Base-by-base conservation (phyloP, 2,329 filamentous ascomycete species). In the Cadophora gregata region DNA sequence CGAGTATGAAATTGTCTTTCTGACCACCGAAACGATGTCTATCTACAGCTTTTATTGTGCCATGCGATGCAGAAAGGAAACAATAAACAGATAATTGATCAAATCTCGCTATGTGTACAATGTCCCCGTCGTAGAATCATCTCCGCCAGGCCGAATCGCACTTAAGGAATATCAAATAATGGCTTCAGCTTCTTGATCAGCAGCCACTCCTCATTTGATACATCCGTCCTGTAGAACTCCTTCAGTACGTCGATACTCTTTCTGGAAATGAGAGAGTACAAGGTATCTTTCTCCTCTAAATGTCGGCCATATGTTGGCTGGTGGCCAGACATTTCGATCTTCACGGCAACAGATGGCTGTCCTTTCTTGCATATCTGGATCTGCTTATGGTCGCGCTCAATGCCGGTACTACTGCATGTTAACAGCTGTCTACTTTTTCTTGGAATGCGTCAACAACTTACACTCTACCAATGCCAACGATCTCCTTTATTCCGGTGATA, bases 301-400 rank as follows among this genome's bases (percentile, higher is more conserved):
- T 99, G 96, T 68, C 96, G 91, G 66, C 96, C 96, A 78, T 99
- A 99, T 67, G 91, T 88, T 19, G 96, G 96, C 83, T 99, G 96
- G 78, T 95, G 93, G 66, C 90, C 82, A 63, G 93, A 95, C 87
- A 90, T 90, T 82, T 99, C 96, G 75, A 99, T 96, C 85, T 99
- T 99, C 83, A 99, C 85, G 24, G 96, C 96, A 10, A 99, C 96
- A 1, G 93, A 96, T n/a, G 96, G 96, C 77, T 97, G 92, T 62
- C 95, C 95, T 82, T 93, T 95, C 81, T 99, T 99, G 84, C 93
- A 97, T 66, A 97, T 85, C 10, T 85, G 87, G 72, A 99, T 90
- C 71, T 96, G 89, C 83, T 99, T 99, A 86, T 99, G 96, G 73
- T 99, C 96, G 78, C 96, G 90, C 80, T 99, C 95, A 77, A 99